Evolutionary conservation across 306 rosid species (phyloP), one percentile per base, ranked within the genome.

Genomic region (Parietaria judaica): DNA sequence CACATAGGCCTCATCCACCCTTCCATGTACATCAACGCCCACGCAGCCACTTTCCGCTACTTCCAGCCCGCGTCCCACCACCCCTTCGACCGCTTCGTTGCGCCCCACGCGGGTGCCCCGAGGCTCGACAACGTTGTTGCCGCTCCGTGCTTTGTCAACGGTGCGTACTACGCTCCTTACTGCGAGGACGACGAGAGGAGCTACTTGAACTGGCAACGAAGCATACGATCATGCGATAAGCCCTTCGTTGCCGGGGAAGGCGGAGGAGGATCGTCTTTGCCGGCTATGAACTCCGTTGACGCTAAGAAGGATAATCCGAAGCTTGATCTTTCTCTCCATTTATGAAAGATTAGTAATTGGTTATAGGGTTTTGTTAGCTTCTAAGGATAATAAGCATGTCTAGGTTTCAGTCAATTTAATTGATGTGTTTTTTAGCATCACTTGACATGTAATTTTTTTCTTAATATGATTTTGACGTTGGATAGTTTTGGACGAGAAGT

Each of bases 251-350:
- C 43, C 39, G 60, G 44, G 3, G 58, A 9, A 54, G 43, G 36
- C 14, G 72, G 67, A 38, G 78, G 36, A 23, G 70, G 71, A 13
- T 48, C 77, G 3, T 13, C 58, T 46, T 59, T 77, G 17, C 11
- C 74, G 14, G 15, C 17, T 72, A 66, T 34, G 56, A 69, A 14
- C 10, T 51, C 37, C 38, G 52, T 54, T 61, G 72, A 51, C 53
- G 37, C 66, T 70, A 69, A 62, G 14, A 69, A 73, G 72, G 83
- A 82, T 23, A 23, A 23, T 45, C 79, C 78, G 51, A 82, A 73
- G 41, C 90, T 90, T 77, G 94, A 90, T 69, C 82, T 90, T 66
- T 86, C 94, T 70, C 95, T 54, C 58, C 13, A 54, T 15, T 54
- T 23, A 56, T 34, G 17, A 52, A 11, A 54, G 31, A 3, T 54